These are phyloP conservation scores for Eucalyptus brandiana DNA, from an alignment of 345 rosid genomes.

Conservation along the genomic window DNA sequence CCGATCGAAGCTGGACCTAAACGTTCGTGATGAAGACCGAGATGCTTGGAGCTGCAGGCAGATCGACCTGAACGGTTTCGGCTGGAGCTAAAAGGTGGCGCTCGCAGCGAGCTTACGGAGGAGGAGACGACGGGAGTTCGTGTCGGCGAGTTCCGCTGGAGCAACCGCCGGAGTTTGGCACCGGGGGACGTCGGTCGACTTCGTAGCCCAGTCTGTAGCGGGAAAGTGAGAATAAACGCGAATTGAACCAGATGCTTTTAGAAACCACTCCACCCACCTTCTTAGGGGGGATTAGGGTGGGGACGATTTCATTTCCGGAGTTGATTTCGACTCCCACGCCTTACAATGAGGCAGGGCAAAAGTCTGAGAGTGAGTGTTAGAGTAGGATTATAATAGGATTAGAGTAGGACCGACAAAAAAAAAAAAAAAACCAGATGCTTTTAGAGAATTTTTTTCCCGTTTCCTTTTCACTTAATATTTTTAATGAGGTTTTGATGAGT, in stretches of 20 bases:
- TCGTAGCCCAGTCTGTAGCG: neutral
- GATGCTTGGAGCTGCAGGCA: slow-evolving; percentile 39
- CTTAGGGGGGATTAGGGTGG: too few species aligned
- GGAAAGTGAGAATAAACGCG: neutral
- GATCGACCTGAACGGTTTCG: slow-evolving; percentile 70
- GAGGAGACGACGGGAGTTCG: neutral
- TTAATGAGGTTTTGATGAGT: neutral
- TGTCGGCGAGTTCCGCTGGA: neutral
- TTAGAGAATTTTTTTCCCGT: neutral
- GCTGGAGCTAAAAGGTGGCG: slow-evolving; percentile 40
- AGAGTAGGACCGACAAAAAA: too few species aligned
- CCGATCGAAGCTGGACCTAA: slow-evolving; percentile 52
- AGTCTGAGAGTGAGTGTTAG: too few species aligned
- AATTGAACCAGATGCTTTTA: neutral
- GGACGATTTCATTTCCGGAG: too few species aligned
- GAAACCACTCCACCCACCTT: too few species aligned
- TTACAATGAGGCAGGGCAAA: too few species aligned
- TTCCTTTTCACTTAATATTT: neutral
- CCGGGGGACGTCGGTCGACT: neutral
- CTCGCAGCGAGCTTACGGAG: neutral
- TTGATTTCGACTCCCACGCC: too few species aligned
- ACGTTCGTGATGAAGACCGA: slow-evolving; percentile 40
- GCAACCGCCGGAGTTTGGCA: neutral
- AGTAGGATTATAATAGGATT: too few species aligned
- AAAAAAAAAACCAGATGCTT: neutral